A percentile compares a stretch with the other conserved stretches of the same genome.
Evolutionary conservation across 2,329 filamentous ascomycete genomes (phyloP).

Genomic region (Ascocoryne sarcoides): DNA sequence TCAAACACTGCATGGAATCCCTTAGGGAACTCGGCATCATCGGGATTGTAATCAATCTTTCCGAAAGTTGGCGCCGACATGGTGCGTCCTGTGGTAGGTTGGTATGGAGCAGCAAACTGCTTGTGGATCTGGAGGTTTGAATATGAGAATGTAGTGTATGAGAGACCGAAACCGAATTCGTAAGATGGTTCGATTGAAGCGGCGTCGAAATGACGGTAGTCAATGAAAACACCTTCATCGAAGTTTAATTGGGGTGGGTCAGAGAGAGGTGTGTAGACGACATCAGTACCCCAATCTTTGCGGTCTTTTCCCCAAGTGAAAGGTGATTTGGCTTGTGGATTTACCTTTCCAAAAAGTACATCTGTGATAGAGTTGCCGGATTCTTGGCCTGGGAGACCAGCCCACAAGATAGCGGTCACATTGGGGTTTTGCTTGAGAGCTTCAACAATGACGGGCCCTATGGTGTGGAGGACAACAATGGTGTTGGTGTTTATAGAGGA

Average conservation of each 20-base stretch:
- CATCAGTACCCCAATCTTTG: conserved; percentile 34
- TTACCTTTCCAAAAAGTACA: conserved; percentile 70
- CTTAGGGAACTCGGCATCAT: conserved; percentile 59
- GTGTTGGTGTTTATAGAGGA: conserved; percentile 75
- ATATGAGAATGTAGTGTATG: conserved; percentile 71
- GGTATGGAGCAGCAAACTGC: conserved; percentile 19
- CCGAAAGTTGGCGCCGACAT: conserved; percentile 54
- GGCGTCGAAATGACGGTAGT: conserved; percentile 67
- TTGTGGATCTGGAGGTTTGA: conserved; percentile 45
- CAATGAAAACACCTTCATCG: conserved; percentile 70
- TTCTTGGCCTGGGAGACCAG: conserved; percentile 77
- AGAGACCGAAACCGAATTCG: conserved; percentile 74
- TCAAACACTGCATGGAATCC: conserved; percentile 35
- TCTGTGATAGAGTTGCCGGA: conserved; percentile 72
- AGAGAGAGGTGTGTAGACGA: conserved; percentile 33
- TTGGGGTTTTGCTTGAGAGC: conserved; percentile 69
- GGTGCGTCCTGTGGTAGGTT: conserved; percentile 52
- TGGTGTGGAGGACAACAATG: conserved; percentile 81
- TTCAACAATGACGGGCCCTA: conserved; percentile 69
- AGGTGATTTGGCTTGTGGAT: conserved; percentile 65
- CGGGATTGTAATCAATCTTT: conserved; percentile 50
- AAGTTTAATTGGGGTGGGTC: conserved; percentile 61
- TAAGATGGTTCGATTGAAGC: conserved; percentile 57
- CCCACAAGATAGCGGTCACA: conserved; percentile 76
- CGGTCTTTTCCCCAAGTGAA: conserved; percentile 65